phyloP scores from a whole-genome alignment of 495 filamentous ascomycete species.

The Aspergillus sparsus region DNA sequence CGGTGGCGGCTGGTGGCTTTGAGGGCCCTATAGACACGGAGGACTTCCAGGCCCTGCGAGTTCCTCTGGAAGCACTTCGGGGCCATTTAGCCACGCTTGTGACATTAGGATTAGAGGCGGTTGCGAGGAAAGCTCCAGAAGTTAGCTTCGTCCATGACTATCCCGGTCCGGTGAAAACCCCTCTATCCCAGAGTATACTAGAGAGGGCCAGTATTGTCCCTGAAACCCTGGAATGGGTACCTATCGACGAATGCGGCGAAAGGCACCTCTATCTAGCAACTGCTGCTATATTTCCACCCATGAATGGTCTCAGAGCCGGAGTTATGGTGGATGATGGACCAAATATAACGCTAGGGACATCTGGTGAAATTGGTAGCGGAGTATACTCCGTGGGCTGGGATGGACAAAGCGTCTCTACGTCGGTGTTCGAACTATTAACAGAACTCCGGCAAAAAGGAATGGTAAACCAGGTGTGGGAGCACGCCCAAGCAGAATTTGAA shows the following conservation, averaged over 20 bases:
- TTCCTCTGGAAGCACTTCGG: constrained; percentile 24
- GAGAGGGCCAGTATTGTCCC: constrained; percentile 20
- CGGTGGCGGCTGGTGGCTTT: constrained; percentile 48
- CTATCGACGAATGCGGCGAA: constrained; percentile 50
- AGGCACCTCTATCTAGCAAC: constrained; percentile 55
- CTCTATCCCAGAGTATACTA: constrained; percentile 20
- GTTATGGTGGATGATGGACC: constrained; percentile 29
- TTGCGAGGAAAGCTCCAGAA: constrained; percentile 49
- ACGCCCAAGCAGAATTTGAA: neutral
- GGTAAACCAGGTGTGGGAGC: constrained; percentile 3
- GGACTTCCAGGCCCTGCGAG: constrained; percentile 42
- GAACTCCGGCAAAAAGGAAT: neutral
- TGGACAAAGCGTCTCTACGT: constrained; percentile 35
- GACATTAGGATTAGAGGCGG: constrained; percentile 51
- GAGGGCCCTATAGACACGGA: constrained; percentile 52
- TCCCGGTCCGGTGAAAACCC: constrained; percentile 54
- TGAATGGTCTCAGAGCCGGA: constrained; percentile 25
- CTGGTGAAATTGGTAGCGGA: constrained; percentile 50
- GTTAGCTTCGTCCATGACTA: constrained; percentile 58
- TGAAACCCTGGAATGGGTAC: constrained; percentile 30
- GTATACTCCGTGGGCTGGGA: constrained; percentile 51
- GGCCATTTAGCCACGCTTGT: constrained; percentile 46
- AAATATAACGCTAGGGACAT: constrained; percentile 37
- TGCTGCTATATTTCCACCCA: constrained; percentile 43
- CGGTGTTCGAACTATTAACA: neutral